Evolutionary conservation across 2,329 filamentous ascomycete species (phyloP), one percentile per base, ranked within the genome.

Genomic region (Harringtonia lauricola): DNA sequence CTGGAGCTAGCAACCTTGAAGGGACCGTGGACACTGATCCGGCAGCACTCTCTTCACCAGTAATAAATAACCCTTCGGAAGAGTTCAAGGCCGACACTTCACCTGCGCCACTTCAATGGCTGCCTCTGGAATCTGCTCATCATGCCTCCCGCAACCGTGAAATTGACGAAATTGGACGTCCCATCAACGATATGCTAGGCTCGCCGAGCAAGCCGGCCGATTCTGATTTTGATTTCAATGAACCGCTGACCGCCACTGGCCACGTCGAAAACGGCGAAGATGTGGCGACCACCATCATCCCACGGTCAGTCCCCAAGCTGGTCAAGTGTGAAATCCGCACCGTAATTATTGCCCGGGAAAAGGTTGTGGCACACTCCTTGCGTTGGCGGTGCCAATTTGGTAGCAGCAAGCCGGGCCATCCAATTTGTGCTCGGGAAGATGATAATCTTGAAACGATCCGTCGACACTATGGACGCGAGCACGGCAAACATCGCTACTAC

Each of bases 391-490:
- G 50, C 33, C 39, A 43, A 30, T 52, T 48, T 29, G 47, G 50
- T 5, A 37, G 33, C 19, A 38, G 42, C 22, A 18, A n/a, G 30
- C 42, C 48, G 0, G 39, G 31, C 8, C 28, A 34, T 15, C 42
- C 34, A 6, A 40, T 49, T 8, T 52, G 50, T 36, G 43, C 35
- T n/a, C 48, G 50, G 26, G 50, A 50, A 33, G 48, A 49, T 22
- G 45, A 50, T 22, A 45, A 41, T 38, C 40, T 52, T 41, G 49
- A 49, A 13, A 49, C 50, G 13, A 49, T 52, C 36, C 50, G 50
- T 15, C 48, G 50, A 8, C 50, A 52, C 42, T 50, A 52, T 24
- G 48, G 50, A 4, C 48, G 50, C n/a, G 50, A 52, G 37, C 50
- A 52, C 17, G 50, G 50, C 39, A 39, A 43, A 13, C 50, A 45